phyloP scores from a whole-genome alignment of 192 early-diverging fungal species.

The Coemansia biformis region DNA sequence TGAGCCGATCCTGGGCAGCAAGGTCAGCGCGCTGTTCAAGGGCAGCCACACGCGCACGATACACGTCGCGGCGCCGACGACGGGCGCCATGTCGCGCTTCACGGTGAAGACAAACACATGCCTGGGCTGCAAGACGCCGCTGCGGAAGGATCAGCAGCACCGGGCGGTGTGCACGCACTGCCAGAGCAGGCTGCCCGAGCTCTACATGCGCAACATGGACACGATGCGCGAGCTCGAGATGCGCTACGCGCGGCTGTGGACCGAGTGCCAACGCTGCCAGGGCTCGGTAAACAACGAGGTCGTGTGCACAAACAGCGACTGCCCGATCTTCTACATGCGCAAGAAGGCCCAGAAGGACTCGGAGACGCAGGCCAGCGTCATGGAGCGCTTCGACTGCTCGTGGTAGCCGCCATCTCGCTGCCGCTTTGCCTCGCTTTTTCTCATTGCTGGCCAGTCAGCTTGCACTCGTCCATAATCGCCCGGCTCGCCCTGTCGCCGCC shows the following conservation, averaged over 20 bases:
- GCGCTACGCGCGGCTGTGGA: constrained; percentile 86
- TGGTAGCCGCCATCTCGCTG: constrained; percentile 53
- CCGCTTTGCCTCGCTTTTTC: neutral
- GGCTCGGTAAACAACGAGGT: constrained; percentile 92
- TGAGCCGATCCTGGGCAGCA: constrained; percentile 91
- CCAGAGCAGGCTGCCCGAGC: constrained; percentile 59
- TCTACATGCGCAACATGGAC: constrained; percentile 72
- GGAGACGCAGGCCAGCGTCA: constrained; percentile 59
- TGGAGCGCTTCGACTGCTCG: constrained; percentile 71
- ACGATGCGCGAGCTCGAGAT: constrained; percentile 67
- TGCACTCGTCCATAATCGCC: too few species aligned
- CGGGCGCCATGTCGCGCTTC: constrained; percentile 92
- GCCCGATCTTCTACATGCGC: constrained; percentile 99
- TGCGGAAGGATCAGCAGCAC: constrained; percentile 58
- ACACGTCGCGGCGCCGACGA: constrained; percentile 76
- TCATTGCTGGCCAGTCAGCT: too few species aligned
- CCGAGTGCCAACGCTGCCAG: constrained; percentile 96
- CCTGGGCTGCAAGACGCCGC: constrained; percentile 83
- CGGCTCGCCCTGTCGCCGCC: too few species aligned
- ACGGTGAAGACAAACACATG: constrained; percentile 88
- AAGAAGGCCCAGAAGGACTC: constrained; percentile 93
- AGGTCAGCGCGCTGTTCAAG: constrained; percentile 71
- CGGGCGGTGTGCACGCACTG: constrained; percentile 80
- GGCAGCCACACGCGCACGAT: constrained; percentile 77
- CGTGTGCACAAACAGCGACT: constrained; percentile 90